Percentiles rank a stretch among this genome's conserved stretches.
These are phyloP conservation scores for Lumnitzera littorea DNA, from an alignment of 345 rosid genomes.

Conservation along the genomic window DNA sequence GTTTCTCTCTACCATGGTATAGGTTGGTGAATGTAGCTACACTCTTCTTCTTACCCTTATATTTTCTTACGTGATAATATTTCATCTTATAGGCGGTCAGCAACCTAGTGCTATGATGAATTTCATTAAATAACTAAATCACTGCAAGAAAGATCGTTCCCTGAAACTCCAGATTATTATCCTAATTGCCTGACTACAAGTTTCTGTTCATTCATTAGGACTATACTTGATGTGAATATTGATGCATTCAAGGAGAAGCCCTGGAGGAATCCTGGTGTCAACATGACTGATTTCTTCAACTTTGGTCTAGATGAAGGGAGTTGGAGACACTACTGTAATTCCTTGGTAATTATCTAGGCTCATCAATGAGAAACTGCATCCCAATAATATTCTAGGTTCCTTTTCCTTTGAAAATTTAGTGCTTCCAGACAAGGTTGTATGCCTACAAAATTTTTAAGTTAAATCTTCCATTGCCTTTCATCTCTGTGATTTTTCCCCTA, in stretches of 20 bases:
- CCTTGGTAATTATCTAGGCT: slow-evolving; percentile 30
- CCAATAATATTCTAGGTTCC: background rate
- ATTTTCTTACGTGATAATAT: background rate
- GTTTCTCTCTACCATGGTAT: slow-evolving; percentile 41
- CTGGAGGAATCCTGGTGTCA: slow-evolving; percentile 48
- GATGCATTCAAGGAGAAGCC: slow-evolving; percentile 48
- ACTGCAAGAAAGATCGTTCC: background rate
- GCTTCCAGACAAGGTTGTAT: background rate
- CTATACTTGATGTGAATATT: slow-evolving; percentile 38
- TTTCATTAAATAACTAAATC: too few species aligned
- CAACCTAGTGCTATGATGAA: too few species aligned
- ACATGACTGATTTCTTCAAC: slow-evolving; percentile 55
- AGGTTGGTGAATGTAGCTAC: slow-evolving; percentile 36
- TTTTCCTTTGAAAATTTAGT: background rate
- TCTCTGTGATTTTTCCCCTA: slow-evolving; percentile 5
- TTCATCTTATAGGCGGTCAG: background rate
- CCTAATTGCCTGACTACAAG: slow-evolving; percentile 3
- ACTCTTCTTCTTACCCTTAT: background rate
- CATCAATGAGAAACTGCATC: background rate
- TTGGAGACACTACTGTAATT: slow-evolving; percentile 59
- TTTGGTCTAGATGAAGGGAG: slow-evolving; percentile 59
- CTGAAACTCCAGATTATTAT: background rate
- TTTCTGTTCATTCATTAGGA: slow-evolving; percentile 28
- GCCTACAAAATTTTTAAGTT: background rate
- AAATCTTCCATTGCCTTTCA: background rate